Conservation (phyloP, 257 asterid genomes). For the Solanum tacnaense region DNA sequence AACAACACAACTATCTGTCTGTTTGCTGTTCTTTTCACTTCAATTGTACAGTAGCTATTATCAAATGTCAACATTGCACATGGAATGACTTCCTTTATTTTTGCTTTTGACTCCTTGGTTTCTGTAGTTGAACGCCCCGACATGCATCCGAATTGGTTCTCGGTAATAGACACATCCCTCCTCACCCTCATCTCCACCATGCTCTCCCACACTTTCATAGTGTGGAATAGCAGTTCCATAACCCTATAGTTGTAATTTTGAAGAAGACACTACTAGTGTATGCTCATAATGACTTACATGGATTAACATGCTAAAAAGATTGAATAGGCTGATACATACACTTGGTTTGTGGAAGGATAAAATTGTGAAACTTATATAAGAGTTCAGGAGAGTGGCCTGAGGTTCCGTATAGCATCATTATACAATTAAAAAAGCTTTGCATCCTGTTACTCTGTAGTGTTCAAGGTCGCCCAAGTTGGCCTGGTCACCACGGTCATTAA, state of each 20-base stretch:
- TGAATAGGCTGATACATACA: neutral
- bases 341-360: neutral
- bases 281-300: neutral
- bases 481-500: neutral
- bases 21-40: neutral
- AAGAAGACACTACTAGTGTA: neutral
- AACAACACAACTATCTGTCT: neutral
- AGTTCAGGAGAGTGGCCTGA: neutral
- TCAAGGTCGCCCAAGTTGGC: neutral
- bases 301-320: neutral
- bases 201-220: neutral
- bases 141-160: neutral
- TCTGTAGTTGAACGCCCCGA: neutral
- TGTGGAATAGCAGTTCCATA: neutral
- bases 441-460: neutral
- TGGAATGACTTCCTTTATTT: neutral
- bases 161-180: neutral
- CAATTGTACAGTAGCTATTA: neutral
- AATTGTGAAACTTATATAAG: neutral
- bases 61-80: neutral
- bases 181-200: neutral
- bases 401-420: neutral
- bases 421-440: neutral
- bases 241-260: neutral
- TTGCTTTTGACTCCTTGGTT: neutral